Base-by-base conservation (phyloP, 345 rosid species). In the Geranium rotundifolium region DNA sequence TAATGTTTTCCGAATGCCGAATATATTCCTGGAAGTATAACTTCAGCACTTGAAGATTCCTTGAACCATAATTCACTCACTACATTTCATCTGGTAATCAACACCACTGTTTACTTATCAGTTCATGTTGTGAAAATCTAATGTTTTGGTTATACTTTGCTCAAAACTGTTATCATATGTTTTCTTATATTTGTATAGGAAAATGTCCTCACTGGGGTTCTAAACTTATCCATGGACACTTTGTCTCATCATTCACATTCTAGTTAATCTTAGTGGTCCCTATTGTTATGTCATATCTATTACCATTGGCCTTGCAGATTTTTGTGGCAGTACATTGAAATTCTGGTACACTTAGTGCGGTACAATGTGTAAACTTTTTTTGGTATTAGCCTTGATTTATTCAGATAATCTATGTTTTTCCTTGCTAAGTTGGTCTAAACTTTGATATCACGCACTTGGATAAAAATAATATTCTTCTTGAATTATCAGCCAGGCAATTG, bases 31-130 rank as follows among this genome's bases (percentile, higher is more conserved):
- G 82, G 77, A 75, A 79, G 77, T 70, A 81, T 68, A 74, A 76
- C 81, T 68, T 81, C 88, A 62, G 62, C 73, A 15, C 91, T 85
- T 61, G 96, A 89, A 80, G 90, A 83, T 77, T 95, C 98, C 58
- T 72, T 83, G 57, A 78, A 87, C 64, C 72, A 69, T 58, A 90
- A 89, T 71, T 79, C 87, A 19, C 75, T 90, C 60, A 87, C 79
- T 70, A 71, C 90, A 0, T 90, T 90, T 70, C 80, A 89, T n/a
- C 75, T 90, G 88, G 97, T 90, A 58, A 64, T 23, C 27, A 23
- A 23, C 27, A 23, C 27, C 27, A 23, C 27, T 23, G 27, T 23
- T 23, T 23, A 0, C 27, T 23, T 23, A 23, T 23, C 41, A 34
- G 41, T 34, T 4, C 1, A 8, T 34, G 41, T 34, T 34, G 10